Percentiles rank a stretch among this genome's conserved stretches.
These are phyloP conservation scores for Gnaphalium uliginosum DNA, from an alignment of 129 eudicot genomes.

Conservation along the genomic window DNA sequence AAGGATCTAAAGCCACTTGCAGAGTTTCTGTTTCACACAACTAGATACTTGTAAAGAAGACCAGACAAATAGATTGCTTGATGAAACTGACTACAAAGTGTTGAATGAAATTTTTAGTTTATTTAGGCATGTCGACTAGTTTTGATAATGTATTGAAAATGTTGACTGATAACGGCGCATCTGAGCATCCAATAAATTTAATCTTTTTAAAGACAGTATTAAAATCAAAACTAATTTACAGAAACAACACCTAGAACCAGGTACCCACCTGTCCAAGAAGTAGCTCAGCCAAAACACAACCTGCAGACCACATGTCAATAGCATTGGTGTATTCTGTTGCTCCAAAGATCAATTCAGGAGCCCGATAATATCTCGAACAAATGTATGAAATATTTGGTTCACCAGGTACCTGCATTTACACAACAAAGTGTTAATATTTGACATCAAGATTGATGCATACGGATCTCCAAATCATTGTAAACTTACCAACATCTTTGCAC, in stretches of 20 bases:
- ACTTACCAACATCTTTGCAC: slow-evolving; percentile 96
- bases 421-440: slow-evolving; percentile 12
- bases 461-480: not conserved
- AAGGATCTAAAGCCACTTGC: not conserved
- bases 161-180: not conserved
- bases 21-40: not conserved
- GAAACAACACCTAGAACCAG: not conserved
- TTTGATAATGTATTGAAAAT: not conserved
- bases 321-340: slow-evolving; percentile 98
- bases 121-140: not conserved
- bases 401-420: slow-evolving; percentile 66
- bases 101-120: not conserved
- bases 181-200: not conserved
- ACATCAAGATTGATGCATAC: not conserved
- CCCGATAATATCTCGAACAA: slow-evolving; percentile 95
- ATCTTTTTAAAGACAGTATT: too few species aligned
- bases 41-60: not conserved
- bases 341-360: slow-evolving; percentile 94
- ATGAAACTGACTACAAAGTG: not conserved
- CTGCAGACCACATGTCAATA: slow-evolving; percentile 98
- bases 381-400: slow-evolving; percentile 97
- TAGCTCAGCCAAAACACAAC: slow-evolving; percentile 95
- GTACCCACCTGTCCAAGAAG: slow-evolving; percentile 78
- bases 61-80: not conserved
- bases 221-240: not conserved